Evolutionary conservation across 805 yeast genomes (phyloP).

Genomic region (Zygoascus tannicola): DNA sequence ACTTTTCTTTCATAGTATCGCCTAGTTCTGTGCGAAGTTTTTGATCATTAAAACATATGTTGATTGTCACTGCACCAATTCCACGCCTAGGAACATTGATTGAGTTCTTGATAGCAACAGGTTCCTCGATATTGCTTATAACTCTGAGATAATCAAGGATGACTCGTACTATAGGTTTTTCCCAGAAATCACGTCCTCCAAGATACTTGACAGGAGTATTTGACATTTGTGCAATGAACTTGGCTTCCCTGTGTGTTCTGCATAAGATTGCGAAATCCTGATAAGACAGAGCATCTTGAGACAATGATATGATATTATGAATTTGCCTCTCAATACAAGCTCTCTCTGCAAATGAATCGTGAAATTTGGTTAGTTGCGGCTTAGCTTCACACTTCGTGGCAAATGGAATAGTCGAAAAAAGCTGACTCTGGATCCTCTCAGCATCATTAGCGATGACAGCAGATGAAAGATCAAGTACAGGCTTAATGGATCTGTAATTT

Average conservation of each 20-base stretch:
- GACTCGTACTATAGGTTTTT: conserved; percentile 53
- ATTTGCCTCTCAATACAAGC: conserved; percentile 23
- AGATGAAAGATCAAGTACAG: conserved; percentile 58
- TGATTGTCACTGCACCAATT: conserved; percentile 48
- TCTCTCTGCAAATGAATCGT: conserved; percentile 23
- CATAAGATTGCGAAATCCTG: conserved; percentile 68
- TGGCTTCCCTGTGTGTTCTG: conserved; percentile 40
- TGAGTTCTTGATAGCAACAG: conserved; percentile 48
- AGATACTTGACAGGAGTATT: conserved; percentile 47
- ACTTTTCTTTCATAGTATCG: neutral
- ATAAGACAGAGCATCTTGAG: conserved; percentile 35
- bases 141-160: conserved; percentile 59
- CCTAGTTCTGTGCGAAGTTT: neutral
- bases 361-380: conserved; percentile 31
- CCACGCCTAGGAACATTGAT: conserved; percentile 57
- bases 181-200: conserved; percentile 77
- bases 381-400: conserved; percentile 4
- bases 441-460: conserved; percentile 52
- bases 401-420: conserved; percentile 5
- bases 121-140: conserved; percentile 49
- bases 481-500: conserved; percentile 74
- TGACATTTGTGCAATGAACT: conserved; percentile 54
- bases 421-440: conserved; percentile 15
- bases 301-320: conserved; percentile 36
- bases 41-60: conserved; percentile 22